These are phyloP conservation scores for Coffea canephora DNA, from an alignment of 257 asterid genomes.

Conservation along the genomic window DNA sequence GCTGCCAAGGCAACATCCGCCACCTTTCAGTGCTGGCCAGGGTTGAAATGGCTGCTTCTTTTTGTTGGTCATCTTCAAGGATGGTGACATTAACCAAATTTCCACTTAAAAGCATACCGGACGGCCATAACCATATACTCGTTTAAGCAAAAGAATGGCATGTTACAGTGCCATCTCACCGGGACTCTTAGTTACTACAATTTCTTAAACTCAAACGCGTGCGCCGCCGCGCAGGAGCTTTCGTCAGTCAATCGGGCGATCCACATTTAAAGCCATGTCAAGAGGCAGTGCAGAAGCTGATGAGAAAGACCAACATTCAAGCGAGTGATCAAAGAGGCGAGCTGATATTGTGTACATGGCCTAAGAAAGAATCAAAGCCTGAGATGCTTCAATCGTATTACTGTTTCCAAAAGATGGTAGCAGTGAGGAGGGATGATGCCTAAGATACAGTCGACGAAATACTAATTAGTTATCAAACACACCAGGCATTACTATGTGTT, in stretches of 20 bases:
- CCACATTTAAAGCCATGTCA: slow-evolving; percentile 10
- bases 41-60: background rate
- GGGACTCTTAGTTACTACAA: background rate
- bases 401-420: background rate
- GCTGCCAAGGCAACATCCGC: background rate
- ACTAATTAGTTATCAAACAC: background rate
- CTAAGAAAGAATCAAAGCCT: background rate
- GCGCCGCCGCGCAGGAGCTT: background rate
- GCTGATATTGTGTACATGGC: background rate
- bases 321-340: background rate
- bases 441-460: no score
- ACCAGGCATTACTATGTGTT: background rate
- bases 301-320: background rate
- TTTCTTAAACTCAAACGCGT: background rate
- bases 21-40: background rate
- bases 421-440: no score
- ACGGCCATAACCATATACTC: background rate
- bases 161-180: background rate
- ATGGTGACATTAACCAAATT: background rate
- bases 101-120: background rate
- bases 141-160: background rate
- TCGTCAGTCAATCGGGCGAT: background rate
- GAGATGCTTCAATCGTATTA: background rate
- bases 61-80: background rate
- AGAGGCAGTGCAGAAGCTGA: background rate